Evolutionary conservation across 164 flowering plant genomes (phyloP), one percentile per base, ranked within the genome.

Genomic region (Magnolia officinalis): DNA sequence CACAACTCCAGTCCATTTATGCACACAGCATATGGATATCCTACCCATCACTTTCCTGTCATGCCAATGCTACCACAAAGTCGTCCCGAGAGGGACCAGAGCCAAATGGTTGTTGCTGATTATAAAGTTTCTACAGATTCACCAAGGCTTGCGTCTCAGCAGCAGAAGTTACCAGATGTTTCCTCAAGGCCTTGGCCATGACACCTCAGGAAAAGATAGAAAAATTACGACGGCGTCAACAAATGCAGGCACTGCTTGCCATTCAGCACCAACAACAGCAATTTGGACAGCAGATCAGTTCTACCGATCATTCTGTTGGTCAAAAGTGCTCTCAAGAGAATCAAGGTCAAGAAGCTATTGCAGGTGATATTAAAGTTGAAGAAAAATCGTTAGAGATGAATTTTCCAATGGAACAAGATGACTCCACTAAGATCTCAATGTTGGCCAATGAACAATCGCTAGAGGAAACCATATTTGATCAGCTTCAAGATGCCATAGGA

Each of bases 121-220:
- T 81, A 79, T 82, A 84, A 86, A 70, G 77, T 72, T 79, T 79
- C 86, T 68, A 85, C 82, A 8, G 78, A 72, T 70, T 72, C 82
- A 31, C 24, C 26, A 8, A 80, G 71, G 81, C 63, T 79, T 70
- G 80, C 50, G 24, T 74, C 75, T 70, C 71, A 73, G 61, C 23
- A 61, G 45, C 78, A 81, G 75, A 84, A 80, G 58, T 58, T 79
- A 45, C 70, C 76, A 7, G 83, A 84, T 63, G 61, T 83, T 69
- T 67, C 81, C 18, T 72, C 75, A 51, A 85, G 81, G 66, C 77
- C 88, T 74, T 67, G 72, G 72, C 84, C 52, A 91, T 95, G 98
- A 91, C 98, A 55, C 98, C 97, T 63, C 91, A 83, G 74, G 98
- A 91, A 78, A 95, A 95, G 81, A 89, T 92, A 78, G 97, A 95